Evolutionary conservation across 345 rosid genomes (phyloP).

Genomic region (Citrus medica): DNA sequence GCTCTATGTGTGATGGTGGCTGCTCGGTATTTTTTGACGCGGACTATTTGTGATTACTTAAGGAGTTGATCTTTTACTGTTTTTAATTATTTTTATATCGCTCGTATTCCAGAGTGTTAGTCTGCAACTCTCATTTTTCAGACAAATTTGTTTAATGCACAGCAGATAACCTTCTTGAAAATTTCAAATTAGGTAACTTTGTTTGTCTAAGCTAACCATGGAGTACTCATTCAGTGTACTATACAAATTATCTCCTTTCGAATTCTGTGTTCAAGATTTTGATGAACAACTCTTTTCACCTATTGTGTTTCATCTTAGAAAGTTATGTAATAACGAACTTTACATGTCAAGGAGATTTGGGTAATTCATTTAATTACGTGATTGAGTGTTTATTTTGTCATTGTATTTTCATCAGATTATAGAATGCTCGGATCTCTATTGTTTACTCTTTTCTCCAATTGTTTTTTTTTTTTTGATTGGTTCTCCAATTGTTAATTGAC

Average conservation of each 20-base stretch:
- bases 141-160: not conserved
- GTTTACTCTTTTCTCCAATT: not conserved
- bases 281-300: not conserved
- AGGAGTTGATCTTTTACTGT: not conserved
- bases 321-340: not conserved
- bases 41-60: not conserved
- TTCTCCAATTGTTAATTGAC: not conserved
- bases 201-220: not conserved
- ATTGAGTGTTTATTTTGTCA: not conserved
- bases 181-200: not conserved
- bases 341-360: not conserved
- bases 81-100: not conserved
- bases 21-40: not conserved
- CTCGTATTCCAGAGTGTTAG: not conserved
- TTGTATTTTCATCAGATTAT: not conserved
- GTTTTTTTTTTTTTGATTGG: too few species aligned
- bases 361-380: not conserved
- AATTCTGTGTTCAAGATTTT: not conserved
- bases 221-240: not conserved
- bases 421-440: not conserved
- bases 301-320: not conserved
- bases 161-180: not conserved
- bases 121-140: not conserved
- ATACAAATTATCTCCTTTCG: not conserved
- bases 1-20: not conserved